phyloP scores from a whole-genome alignment of 169 alveolate genomes.

The Plasmodium cynomolgi region DNA sequence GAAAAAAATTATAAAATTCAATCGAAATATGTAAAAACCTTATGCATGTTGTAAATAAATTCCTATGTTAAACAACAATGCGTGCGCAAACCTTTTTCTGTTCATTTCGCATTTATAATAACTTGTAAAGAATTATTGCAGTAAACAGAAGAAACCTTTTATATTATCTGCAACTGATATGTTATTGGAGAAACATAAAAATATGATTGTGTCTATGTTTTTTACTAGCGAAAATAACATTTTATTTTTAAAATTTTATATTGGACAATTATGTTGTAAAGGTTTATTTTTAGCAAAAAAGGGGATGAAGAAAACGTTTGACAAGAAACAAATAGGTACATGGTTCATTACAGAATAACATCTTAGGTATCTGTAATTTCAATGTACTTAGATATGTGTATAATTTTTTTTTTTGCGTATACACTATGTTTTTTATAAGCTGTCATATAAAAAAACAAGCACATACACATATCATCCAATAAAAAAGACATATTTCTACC shows the following conservation, averaged over 20 bases:
- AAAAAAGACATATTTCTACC: background rate
- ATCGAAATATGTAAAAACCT: background rate
- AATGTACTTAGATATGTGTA: background rate
- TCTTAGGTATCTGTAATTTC: background rate
- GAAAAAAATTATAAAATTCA: background rate
- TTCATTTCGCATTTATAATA: background rate
- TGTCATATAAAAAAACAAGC: background rate
- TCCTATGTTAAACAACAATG: background rate
- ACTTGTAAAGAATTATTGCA: background rate
- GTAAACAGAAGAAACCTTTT: background rate
- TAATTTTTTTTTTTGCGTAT: conserved; percentile 12
- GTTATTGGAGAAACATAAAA: background rate
- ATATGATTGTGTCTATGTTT: background rate
- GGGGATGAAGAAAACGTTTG: conserved; percentile 1
- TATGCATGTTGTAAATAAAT: background rate
- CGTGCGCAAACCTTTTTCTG: background rate
- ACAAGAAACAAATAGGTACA: background rate
- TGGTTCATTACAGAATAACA: conserved; percentile 13
- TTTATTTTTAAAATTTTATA: background rate
- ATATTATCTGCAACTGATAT: background rate
- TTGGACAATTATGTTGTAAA: background rate
- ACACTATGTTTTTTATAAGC: background rate
- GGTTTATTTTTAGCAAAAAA: background rate
- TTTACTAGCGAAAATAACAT: background rate
- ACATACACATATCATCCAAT: conserved; percentile 6